Conservation (phyloP, 2,329 filamentous ascomycete species). For the Trichophyton simii region DNA sequence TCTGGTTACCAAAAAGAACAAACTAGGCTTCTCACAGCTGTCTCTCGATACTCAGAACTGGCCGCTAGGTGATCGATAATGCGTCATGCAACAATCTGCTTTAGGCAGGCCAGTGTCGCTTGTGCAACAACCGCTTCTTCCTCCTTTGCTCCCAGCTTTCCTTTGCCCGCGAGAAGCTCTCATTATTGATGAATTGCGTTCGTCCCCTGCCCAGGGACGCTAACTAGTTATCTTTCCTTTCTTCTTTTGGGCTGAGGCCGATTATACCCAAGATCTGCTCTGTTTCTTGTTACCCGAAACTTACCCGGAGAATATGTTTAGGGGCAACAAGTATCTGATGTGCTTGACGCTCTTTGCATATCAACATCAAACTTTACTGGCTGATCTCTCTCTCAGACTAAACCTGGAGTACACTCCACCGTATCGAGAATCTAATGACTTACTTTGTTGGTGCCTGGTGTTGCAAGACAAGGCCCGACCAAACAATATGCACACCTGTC, state of each 20-base stretch:
- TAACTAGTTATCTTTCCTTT: not conserved
- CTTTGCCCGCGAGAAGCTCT: not conserved
- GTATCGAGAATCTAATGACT: not conserved
- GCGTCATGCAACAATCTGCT: not conserved
- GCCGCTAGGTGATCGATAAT: not conserved
- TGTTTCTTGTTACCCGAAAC: no score
- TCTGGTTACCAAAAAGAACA: not conserved
- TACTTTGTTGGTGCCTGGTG: not conserved
- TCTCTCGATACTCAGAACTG: not conserved
- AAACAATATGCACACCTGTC: not conserved
- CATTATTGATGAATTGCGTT: not conserved
- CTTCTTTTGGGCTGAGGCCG: not conserved
- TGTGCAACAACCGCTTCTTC: not conserved
- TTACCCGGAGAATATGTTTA: not conserved
- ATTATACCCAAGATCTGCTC: not conserved
- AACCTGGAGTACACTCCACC: not conserved
- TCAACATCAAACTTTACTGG: no score
- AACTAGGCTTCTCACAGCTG: not conserved
- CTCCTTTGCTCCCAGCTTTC: not conserved
- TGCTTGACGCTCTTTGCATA: not conserved
- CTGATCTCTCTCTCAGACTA: no score
- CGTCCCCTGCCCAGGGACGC: not conserved
- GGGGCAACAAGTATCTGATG: not conserved
- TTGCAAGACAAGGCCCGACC: not conserved
- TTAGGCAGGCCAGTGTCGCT: not conserved